Evolutionary conservation across 495 filamentous ascomycete genomes (phyloP).

Genomic region (Acidomyces sp.): DNA sequence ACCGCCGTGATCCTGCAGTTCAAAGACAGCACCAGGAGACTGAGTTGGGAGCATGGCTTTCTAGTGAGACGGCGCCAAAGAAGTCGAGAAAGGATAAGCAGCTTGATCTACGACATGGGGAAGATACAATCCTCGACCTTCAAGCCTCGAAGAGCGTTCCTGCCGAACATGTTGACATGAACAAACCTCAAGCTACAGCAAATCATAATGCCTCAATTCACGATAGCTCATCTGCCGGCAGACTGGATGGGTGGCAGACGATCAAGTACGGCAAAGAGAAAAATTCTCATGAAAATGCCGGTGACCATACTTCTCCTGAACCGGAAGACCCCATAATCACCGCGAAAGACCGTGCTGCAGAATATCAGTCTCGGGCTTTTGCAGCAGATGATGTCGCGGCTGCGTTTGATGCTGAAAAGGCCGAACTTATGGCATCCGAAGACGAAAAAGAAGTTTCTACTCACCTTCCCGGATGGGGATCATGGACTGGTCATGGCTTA

Average conservation of each 20-base stretch:
- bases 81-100: conserved; percentile 1
- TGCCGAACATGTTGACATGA: conserved; percentile 12
- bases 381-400: conserved; percentile 78
- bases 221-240: conserved; percentile 2
- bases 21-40: neutral
- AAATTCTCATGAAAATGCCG: conserved; percentile 18
- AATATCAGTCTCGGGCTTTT: conserved; percentile 43
- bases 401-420: conserved; percentile 73
- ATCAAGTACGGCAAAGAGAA: conserved; percentile 20
- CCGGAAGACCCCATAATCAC: conserved; percentile 64
- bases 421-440: conserved; percentile 57
- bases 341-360: conserved; percentile 6
- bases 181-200: neutral
- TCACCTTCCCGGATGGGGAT: conserved; percentile 85
- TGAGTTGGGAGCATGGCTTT: neutral
- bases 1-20: conserved; percentile 3
- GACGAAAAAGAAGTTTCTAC: conserved; percentile 75
- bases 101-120: too few species aligned
- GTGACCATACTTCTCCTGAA: conserved; percentile 41
- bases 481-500: conserved; percentile 73
- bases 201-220: too few species aligned
- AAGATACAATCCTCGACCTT: too few species aligned
- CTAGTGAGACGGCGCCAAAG: neutral
- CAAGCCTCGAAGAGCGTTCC: too few species aligned
- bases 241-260: conserved; percentile 27